Base-by-base conservation (phyloP, 163 green algal genomes). In the Volvox carteri region DNA sequence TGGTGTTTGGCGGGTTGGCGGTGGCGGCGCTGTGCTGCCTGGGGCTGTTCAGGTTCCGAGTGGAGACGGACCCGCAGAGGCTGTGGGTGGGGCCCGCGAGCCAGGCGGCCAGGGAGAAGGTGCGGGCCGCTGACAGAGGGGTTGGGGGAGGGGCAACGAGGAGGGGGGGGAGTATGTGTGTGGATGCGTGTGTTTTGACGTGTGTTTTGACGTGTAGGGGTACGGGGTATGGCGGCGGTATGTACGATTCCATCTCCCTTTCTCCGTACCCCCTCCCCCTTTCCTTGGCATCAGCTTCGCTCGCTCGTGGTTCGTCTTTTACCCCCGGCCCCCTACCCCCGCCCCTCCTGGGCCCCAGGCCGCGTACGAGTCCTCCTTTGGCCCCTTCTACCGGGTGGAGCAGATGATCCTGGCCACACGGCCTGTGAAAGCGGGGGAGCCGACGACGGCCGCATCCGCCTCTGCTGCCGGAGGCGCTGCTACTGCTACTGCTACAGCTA, bases 321-420 rank as follows among this genome's bases (percentile, higher is more conserved):
- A 4, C 62, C 62, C n/a, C 62, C 62, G 28, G 23, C 14, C 62
- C 62, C n/a, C 44, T 1, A 25, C 58, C 3, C 25, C 1, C n/a
- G 0, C 42, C n/a, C 42, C 1, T 74, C 65, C 30, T 65, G 58
- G 25, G 8, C 33, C 70, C 6, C 72, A 97, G 90, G 95, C 92
- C 0, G 87, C 90, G 7, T 99, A 96, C 58, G 96, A 98, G 78
- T 86, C 88, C 9, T 91, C 96, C 21, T 98, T 99, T 90, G 97
- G 97, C 4, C 93, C 95, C 23, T 99, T 98, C 74, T 99, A 98
- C 74, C 91, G 97, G 19, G 95, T 99, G 33, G 93, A 96, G 52
- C 96, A 98, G 93, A 87, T 99, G 30, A 97, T 98, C 65, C 73
- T 99, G n/a, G 93, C 85, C 35, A 98, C 96, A 25, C 96, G 72